Base-by-base conservation (phyloP, 805 yeast species). In the Candida ortonii region DNA sequence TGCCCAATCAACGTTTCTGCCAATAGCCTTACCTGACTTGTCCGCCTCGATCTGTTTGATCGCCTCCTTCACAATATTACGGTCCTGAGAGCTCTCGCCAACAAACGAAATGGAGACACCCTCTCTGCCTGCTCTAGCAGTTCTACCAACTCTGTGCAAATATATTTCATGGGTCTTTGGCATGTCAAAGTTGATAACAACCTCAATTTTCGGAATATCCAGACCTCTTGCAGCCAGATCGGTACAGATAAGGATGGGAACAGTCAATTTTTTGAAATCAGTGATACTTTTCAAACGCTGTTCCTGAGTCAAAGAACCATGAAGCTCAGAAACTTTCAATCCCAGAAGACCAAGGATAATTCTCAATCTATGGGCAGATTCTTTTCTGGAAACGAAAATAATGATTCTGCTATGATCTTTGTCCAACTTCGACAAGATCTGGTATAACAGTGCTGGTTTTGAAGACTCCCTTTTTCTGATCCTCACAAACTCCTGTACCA, bases 161-260 rank as follows among this genome's bases (percentile, higher is more conserved):
- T 93, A 93, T 23, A 90, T 75, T 47, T 93, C 98, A 53, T 84
- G 81, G 19, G 84, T 71, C 59, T 86, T 85, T 32, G 98, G 98
- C 94, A 93, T 86, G 56, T 93, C 98, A 61, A 72, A 93, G 64
- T 93, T 93, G 54, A 93, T 75, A 29, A 93, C 99, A 40, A 83
- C 79, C 59, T 89, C 97, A 58, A 93, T 89, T 64, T 90, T 90
- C 43, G 97, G 97, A 55, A 93, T 93, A 83, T 93, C 99, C 57
- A 93, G 73, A 73, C 99, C 99, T 77, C 99, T 84, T 18, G 98
- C 90, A 2, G 98, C 98, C 60, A 93, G 74, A 73, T 93, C 99
- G 1, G 99, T 93, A 80, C 97, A 93, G 25, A 93, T 71, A 39
- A 93, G 69, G 7, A 90, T 78, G 2, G 97, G 95, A 20, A 89